These are phyloP conservation scores for Hibiscus mutabilis DNA, from an alignment of 345 rosid genomes.

Conservation along the genomic window DNA sequence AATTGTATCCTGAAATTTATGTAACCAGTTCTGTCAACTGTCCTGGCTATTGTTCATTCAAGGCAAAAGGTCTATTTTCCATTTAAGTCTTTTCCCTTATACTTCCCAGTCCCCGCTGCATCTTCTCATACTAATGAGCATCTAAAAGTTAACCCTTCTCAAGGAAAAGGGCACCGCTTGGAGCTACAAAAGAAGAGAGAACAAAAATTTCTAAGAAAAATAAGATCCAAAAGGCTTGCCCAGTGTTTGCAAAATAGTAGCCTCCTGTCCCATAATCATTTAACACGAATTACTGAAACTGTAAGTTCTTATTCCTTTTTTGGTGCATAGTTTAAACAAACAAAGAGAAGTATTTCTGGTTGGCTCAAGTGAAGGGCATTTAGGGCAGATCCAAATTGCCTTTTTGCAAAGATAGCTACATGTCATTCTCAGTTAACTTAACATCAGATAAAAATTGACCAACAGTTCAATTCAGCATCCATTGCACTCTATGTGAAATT, in stretches of 20 bases:
- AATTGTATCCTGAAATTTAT: background rate
- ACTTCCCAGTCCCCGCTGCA: background rate
- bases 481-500: slow-evolving; percentile 6
- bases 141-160: background rate
- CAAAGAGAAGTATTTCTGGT: background rate
- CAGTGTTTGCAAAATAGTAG: background rate
- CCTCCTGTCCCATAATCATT: background rate
- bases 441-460: slow-evolving; percentile 1
- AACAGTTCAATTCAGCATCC: slow-evolving; percentile 1
- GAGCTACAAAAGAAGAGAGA: background rate
- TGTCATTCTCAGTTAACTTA: slow-evolving; percentile 6
- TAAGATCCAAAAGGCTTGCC: background rate
- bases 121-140: background rate
- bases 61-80: background rate
- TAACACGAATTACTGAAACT: background rate
- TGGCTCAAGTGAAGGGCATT: slow-evolving; percentile 8
- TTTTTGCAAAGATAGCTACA: slow-evolving; percentile 4
- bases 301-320: slow-evolving; percentile 1
- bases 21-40: background rate
- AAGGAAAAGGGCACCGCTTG: background rate
- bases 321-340: slow-evolving; percentile 3
- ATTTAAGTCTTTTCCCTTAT: background rate
- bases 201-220: background rate
- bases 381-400: slow-evolving; percentile 11
- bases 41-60: background rate